Evolutionary conservation across 352 stramenopile species (phyloP).

Genomic region (Globisporangium radiosum): DNA sequence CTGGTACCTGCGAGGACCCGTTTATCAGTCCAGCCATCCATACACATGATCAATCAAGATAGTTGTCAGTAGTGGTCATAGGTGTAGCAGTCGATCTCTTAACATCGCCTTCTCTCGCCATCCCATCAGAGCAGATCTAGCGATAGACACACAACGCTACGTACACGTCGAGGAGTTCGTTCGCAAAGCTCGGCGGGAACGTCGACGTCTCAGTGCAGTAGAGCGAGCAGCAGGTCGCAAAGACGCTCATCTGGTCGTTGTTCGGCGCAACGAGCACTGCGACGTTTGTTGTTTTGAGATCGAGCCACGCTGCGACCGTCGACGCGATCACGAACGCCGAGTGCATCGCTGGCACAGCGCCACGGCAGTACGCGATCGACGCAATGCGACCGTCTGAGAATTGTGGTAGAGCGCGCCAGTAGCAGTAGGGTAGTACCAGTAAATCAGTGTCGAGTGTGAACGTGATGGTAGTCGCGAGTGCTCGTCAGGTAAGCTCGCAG

Average conservation of each 20-base stretch:
- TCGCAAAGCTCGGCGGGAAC: slow-evolving; percentile 64
- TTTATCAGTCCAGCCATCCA: too few species aligned
- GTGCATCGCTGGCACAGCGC: slow-evolving; percentile 75
- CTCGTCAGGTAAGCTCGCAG: too few species aligned
- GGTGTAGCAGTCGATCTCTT: too few species aligned
- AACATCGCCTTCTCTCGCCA: background rate
- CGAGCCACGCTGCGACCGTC: slow-evolving; percentile 77
- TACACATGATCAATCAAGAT: too few species aligned
- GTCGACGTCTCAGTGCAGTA: slow-evolving; percentile 64
- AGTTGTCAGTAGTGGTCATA: too few species aligned
- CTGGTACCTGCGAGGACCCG: slow-evolving; percentile 22
- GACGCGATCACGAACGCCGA: slow-evolving; percentile 79
- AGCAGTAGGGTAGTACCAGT: background rate
- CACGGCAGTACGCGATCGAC: slow-evolving; percentile 72
- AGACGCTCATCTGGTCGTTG: slow-evolving; percentile 86
- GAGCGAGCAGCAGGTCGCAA: slow-evolving; percentile 79
- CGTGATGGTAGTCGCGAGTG: too few species aligned
- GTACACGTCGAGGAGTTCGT: slow-evolving; percentile 69
- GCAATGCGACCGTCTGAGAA: slow-evolving; percentile 65
- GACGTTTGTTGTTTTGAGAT: slow-evolving; percentile 67
- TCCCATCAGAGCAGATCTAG: background rate
- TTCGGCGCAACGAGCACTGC: slow-evolving; percentile 76
- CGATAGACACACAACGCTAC: background rate
- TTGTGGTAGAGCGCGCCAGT: background rate
- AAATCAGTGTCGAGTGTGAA: background rate